phyloP scores from a whole-genome alignment of 225 moss, liverwort and hornwort species.

The Physcomitrellopsis africana region DNA sequence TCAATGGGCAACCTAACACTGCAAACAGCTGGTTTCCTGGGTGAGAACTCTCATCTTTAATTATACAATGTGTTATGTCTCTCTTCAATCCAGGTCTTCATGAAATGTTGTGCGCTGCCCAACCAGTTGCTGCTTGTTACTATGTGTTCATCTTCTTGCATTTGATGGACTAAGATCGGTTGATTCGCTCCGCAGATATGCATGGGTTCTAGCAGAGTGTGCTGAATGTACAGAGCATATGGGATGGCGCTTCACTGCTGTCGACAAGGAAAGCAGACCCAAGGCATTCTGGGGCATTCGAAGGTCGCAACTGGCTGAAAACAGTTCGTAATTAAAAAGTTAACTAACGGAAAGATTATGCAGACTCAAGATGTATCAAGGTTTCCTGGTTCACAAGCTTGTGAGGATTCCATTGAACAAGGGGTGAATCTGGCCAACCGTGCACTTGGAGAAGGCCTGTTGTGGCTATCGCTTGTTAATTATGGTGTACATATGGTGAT shows the following conservation, averaged over 20 bases:
- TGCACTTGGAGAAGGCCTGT: conserved; percentile 24
- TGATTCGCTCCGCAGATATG: conserved; percentile 59
- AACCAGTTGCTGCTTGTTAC: neutral
- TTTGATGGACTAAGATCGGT: conserved; percentile 4
- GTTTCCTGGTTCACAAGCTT: conserved; percentile 7
- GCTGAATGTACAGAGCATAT: conserved; percentile 72
- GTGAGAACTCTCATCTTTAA: conserved; percentile 29
- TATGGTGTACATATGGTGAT: conserved; percentile 53
- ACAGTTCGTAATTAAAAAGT: conserved; percentile 40
- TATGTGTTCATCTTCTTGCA: neutral
- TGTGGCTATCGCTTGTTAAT: conserved; percentile 30
- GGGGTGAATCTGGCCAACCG: conserved; percentile 33
- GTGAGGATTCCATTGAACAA: conserved; percentile 24
- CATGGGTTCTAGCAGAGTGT: conserved; percentile 93
- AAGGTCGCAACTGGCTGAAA: conserved; percentile 91
- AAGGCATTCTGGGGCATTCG: conserved; percentile 94
- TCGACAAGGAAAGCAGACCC: conserved; percentile 77
- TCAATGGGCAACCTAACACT: conserved; percentile 74
- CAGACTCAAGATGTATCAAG: conserved; percentile 11
- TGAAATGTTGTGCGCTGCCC: neutral
- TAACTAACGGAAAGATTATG: neutral
- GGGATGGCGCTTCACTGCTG: conserved; percentile 98
- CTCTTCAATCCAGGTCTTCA: neutral
- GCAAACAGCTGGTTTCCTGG: conserved; percentile 98
- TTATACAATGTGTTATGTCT: neutral